These are phyloP conservation scores for Ceratobasidium sp. DNA, from an alignment of 1,284 basidiomycete genomes.

Conservation along the genomic window DNA sequence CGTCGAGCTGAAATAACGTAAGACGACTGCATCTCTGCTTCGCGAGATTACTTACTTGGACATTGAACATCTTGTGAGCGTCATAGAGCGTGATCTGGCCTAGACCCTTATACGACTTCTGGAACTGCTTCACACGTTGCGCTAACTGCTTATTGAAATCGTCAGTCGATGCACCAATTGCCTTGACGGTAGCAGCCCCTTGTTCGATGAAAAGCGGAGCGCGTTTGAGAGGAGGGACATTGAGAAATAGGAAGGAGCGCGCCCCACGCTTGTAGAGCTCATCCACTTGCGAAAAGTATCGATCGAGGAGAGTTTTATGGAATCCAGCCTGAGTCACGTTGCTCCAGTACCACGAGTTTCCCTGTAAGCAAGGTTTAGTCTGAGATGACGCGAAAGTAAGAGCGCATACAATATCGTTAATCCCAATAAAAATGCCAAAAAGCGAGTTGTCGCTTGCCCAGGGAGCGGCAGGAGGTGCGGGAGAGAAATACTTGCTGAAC, in stretches of 20 bases:
- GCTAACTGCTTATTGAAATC: conserved; percentile 36
- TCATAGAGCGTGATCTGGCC: conserved; percentile 34
- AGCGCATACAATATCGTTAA: conserved; percentile 15
- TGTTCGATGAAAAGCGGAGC: conserved; percentile 36
- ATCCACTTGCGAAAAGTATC: conserved; percentile 29
- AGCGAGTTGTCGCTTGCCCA: conserved; percentile 38
- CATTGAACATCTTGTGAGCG: conserved; percentile 36
- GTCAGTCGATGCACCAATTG: conserved; percentile 13
- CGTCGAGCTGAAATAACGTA: conserved; percentile 18
- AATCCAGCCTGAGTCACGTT: conserved; percentile 35
- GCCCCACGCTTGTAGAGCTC: conserved; percentile 15
- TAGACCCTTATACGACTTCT: conserved; percentile 23
- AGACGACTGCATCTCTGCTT: not conserved
- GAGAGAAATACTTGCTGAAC: conserved; percentile 34
- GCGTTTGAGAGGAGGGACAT: conserved; percentile 37
- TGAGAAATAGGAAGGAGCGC: conserved; percentile 29
- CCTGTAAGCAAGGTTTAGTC: not conserved
- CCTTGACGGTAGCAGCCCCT: conserved; percentile 8
- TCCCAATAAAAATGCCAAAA: conserved; percentile 37
- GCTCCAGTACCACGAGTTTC: conserved; percentile 33
- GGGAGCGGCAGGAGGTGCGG: conserved; percentile 28
- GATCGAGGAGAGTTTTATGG: conserved; percentile 30
- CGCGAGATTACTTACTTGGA: conserved; percentile 19
- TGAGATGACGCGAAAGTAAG: too few species aligned
- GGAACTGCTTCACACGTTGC: conserved; percentile 25